phyloP scores from a whole-genome alignment of 2,329 filamentous ascomycete genomes.

The Lasiodiplodia hormozganensis region DNA sequence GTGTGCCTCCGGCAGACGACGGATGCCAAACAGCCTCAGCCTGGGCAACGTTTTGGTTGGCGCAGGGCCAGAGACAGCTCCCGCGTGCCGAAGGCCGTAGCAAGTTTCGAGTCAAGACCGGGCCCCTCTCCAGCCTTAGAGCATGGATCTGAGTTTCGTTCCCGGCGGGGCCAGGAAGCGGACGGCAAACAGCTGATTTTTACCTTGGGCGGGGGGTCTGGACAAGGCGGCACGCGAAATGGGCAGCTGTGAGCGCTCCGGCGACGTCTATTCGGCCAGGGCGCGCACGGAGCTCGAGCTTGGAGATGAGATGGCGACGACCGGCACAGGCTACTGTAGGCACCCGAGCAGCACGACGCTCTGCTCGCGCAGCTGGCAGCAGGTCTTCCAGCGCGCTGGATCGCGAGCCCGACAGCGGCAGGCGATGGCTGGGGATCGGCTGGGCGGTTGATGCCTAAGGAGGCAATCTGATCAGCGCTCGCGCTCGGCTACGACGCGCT shows the following conservation, averaged over 20 bases:
- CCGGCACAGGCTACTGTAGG: slow-evolving; percentile 17
- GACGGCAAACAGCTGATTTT: slow-evolving; percentile 23
- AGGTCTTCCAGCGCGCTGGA: neutral
- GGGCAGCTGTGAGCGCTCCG: slow-evolving; percentile 9
- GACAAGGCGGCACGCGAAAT: slow-evolving; percentile 12
- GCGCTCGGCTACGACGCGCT: slow-evolving; percentile 20
- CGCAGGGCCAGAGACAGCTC: slow-evolving; percentile 12
- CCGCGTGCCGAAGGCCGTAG: slow-evolving; percentile 5
- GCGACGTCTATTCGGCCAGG: slow-evolving; percentile 8
- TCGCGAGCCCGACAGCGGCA: slow-evolving; percentile 2
- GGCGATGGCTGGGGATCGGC: slow-evolving; percentile 19
- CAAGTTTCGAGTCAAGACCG: slow-evolving; percentile 21
- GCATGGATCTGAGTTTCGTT: slow-evolving; percentile 8
- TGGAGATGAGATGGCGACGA: slow-evolving; percentile 1
- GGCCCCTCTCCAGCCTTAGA: slow-evolving; percentile 13
- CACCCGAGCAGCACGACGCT: slow-evolving; percentile 8
- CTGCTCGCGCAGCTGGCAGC: slow-evolving; percentile 20
- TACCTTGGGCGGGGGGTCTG: slow-evolving; percentile 19
- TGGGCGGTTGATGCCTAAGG: slow-evolving; percentile 25
- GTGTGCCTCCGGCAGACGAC: slow-evolving; percentile 20
- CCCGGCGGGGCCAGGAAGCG: slow-evolving; percentile 7
- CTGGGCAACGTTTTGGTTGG: slow-evolving; percentile 12
- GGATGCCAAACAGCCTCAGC: slow-evolving; percentile 9
- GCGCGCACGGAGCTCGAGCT: slow-evolving; percentile 2
- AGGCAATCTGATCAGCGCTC: slow-evolving; percentile 28